These are phyloP conservation scores for Mastigamoeba balamuthi DNA, from an alignment of 78 protist genomes.

Conservation along the genomic window DNA sequence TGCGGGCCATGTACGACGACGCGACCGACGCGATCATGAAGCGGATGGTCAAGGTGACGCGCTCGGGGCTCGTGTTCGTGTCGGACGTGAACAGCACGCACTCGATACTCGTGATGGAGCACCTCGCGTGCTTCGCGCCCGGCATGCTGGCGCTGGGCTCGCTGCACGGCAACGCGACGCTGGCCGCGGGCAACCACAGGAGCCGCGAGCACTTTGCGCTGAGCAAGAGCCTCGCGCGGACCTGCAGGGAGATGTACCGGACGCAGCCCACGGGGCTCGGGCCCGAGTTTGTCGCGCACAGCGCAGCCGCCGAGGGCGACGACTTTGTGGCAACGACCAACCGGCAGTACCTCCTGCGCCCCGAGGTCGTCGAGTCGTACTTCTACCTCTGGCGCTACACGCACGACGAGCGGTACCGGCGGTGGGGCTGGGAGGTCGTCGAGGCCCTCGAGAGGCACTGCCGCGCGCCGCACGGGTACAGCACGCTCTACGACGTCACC, in stretches of 20 bases:
- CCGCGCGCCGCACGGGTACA: constrained; percentile 33
- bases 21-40: constrained; percentile 16
- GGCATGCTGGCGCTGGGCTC: constrained; percentile 55
- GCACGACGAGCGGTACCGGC: constrained; percentile 48
- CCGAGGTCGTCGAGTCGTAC: constrained; percentile 73
- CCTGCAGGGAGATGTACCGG: constrained; percentile 23
- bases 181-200: neutral
- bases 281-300: constrained; percentile 30
- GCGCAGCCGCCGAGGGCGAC: neutral
- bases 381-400: constrained; percentile 57
- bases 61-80: neutral
- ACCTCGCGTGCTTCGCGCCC: constrained; percentile 54
- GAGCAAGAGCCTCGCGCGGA: constrained; percentile 13
- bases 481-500: constrained; percentile 26
- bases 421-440: constrained; percentile 72
- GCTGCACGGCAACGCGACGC: neutral
- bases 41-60: neutral
- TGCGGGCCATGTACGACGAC: constrained; percentile 24
- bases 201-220: neutral
- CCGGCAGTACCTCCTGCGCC: constrained; percentile 70
- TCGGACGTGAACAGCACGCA: neutral
- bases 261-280: constrained; percentile 42
- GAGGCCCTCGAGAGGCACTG: constrained; percentile 40
- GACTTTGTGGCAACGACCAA: neutral
- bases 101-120: constrained; percentile 26